Percentiles rank a stretch among this genome's conserved stretches.
Evolutionary conservation across 2,329 filamentous ascomycete genomes (phyloP).

Genomic region (Fusarium pseudoanthophilum): DNA sequence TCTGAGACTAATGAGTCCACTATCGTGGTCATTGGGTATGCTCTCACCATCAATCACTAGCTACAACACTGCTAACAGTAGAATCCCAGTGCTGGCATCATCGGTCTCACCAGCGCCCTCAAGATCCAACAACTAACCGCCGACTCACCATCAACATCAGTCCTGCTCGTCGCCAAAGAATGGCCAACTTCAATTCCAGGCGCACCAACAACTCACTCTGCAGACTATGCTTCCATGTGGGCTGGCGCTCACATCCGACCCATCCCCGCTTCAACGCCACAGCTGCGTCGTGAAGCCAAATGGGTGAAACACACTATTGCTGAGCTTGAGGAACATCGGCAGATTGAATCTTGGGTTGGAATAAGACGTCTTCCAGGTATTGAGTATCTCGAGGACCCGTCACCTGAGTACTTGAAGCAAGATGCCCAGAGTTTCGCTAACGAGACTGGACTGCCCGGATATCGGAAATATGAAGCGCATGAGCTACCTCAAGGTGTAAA

Average conservation of each 20-base stretch:
- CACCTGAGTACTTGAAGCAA: conserved; percentile 51
- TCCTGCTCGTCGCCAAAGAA: conserved; percentile 48
- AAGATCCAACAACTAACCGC: conserved; percentile 51
- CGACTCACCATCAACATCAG: conserved; percentile 3
- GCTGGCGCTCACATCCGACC: conserved; percentile 66
- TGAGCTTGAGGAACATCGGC: conserved; percentile 39
- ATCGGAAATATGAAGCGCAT: conserved; percentile 41
- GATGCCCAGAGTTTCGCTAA: conserved; percentile 39
- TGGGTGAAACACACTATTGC: conserved; percentile 47
- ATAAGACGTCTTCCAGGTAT: conserved; percentile 61
- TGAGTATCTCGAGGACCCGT: conserved; percentile 62
- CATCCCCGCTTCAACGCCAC: conserved; percentile 53
- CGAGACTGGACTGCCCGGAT: conserved; percentile 46
- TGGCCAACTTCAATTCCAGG: conserved; percentile 51
- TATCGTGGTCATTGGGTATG: conserved; percentile 47
- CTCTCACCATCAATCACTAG: fast-evolving
- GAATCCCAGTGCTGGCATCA: conserved; percentile 60
- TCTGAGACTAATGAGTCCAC: conserved; percentile 17
- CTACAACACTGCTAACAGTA: not conserved
- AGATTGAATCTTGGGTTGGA: conserved; percentile 51
- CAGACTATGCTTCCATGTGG: conserved; percentile 67
- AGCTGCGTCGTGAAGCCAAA: conserved; percentile 46
- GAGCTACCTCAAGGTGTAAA: conserved; percentile 56
- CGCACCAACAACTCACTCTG: conserved; percentile 44
- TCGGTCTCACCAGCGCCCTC: conserved; percentile 61